Evolutionary conservation across 768 basidiomycete genomes (phyloP).

Genomic region (Russula compacta): DNA sequence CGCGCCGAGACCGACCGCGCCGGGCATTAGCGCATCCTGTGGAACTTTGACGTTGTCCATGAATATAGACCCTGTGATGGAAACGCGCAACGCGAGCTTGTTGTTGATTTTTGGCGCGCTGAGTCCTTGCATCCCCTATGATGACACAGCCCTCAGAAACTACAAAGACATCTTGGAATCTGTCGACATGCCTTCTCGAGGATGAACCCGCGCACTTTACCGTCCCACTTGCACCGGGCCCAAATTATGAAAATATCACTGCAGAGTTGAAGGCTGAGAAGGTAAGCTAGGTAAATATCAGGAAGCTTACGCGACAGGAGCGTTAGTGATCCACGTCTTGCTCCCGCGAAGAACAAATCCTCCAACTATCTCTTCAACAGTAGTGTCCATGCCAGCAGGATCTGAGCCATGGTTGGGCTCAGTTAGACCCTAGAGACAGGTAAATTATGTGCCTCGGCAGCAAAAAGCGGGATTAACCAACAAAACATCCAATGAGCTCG

Average conservation of each 20-base stretch:
- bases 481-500: conserved; percentile 87
- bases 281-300: neutral
- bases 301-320: conserved; percentile 64
- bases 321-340: conserved; percentile 97
- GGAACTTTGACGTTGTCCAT: conserved; percentile 84
- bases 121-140: conserved; percentile 71
- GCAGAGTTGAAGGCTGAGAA: conserved; percentile 22
- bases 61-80: conserved; percentile 79
- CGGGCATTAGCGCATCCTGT: conserved; percentile 66
- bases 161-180: neutral
- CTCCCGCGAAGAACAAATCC: conserved; percentile 83
- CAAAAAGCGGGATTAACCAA: conserved; percentile 32
- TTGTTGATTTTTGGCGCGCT: conserved; percentile 84
- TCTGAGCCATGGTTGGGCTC: conserved; percentile 98
- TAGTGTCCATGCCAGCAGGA: conserved; percentile 96
- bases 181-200: conserved; percentile 64
- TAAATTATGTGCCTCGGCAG: neutral
- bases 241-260: conserved; percentile 89
- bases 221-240: conserved; percentile 94
- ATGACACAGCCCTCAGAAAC: neutral
- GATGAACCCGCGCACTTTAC: conserved; percentile 81
- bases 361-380: conserved; percentile 74
- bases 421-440: conserved; percentile 63
- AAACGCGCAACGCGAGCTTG: conserved; percentile 84
- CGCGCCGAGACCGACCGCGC: conserved; percentile 66